Base-by-base conservation (phyloP, 1,284 basidiomycete species). In the Fomitopsis schrenkii region DNA sequence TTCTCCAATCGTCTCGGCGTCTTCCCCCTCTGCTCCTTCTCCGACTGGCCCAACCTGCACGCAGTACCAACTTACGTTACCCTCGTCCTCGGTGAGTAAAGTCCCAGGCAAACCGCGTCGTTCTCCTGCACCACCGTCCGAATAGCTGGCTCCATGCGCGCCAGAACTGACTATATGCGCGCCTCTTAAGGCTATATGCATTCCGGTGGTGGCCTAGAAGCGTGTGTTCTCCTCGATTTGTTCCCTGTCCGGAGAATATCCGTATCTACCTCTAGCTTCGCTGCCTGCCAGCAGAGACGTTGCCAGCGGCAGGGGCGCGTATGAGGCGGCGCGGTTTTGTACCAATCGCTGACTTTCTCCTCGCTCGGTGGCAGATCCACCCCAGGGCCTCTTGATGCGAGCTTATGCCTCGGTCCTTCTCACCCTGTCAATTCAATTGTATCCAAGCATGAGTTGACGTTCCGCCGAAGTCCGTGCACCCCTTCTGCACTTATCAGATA, bases 1-100 rank as follows among this genome's bases (percentile, higher is more conserved):
- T 60, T 60, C 59, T 60, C 59, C 59, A 56, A 50, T 42, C 41
- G 52, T 54, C 33, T 22, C 52, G 52, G 52, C 52, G n/a, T 54
- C 52, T 54, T 54, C 52, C 52, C n/a, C 22, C 52, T 36, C 22
- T 38, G 15, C 33, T 3, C 12, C 33, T 46, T 19, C 35, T 26
- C 33, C 48, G 48, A 33, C 14, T 17, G 22, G 45, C 48, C 48
- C 48, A 12, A 26, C 22, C 9, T 4, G 26, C 45, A 46, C 45
- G 45, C 28, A 8, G 28, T 50, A 9, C 17, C 8, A 38, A 40
- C 52, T 40, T 54, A 36, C 52, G 36, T 54, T 40, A 40, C 52
- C 3, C 17, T 19, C 35, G 50, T 33, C n/a, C 12, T 36, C 35
- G 52, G 52, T 54, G 52, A 38, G 52, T 38, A 54, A 40, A 22